A percentile compares a stretch with the other conserved stretches of the same genome.
phyloP scores from a whole-genome alignment of 805 yeast genomes.

The Sugiyamaella lignohabitans region DNA sequence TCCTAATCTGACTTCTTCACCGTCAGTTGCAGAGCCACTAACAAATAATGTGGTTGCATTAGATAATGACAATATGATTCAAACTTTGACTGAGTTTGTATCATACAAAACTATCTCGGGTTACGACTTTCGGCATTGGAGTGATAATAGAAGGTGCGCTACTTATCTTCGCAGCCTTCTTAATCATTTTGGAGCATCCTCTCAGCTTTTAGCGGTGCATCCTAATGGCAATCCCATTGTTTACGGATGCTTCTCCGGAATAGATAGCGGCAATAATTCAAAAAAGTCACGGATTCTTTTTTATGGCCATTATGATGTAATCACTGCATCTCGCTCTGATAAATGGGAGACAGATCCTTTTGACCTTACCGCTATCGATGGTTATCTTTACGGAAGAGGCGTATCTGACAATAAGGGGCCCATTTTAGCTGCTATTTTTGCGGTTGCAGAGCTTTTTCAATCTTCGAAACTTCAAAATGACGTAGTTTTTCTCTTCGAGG shows the following conservation, averaged over 20 bases:
- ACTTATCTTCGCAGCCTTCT: conserved; percentile 58
- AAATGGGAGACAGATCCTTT: conserved; percentile 81
- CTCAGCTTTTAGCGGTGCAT: conserved; percentile 64
- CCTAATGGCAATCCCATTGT: conserved; percentile 78
- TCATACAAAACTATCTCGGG: conserved; percentile 74
- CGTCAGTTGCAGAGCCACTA: background rate
- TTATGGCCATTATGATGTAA: conserved; percentile 97
- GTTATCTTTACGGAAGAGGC: conserved; percentile 86
- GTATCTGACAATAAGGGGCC: conserved; percentile 96
- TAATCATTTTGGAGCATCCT: conserved; percentile 54
- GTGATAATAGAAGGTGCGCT: conserved; percentile 84
- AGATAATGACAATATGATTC: conserved; percentile 57
- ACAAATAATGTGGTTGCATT: no score
- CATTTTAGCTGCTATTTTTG: conserved; percentile 73
- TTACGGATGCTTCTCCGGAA: conserved; percentile 50
- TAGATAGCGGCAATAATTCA: conserved; percentile 28
- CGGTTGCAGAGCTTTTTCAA: conserved; percentile 66
- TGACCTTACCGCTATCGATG: conserved; percentile 65
- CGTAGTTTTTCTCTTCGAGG: conserved; percentile 80
- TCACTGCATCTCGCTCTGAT: conserved; percentile 58
- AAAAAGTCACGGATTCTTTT: conserved; percentile 49
- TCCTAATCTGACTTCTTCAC: background rate
- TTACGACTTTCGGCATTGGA: conserved; percentile 57
- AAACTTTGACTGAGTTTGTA: conserved; percentile 54
- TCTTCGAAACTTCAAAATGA: conserved; percentile 53